Evolutionary conservation across 2,329 filamentous ascomycete genomes (phyloP).

Genomic region (Magnaporthiopsis rhizophila): DNA sequence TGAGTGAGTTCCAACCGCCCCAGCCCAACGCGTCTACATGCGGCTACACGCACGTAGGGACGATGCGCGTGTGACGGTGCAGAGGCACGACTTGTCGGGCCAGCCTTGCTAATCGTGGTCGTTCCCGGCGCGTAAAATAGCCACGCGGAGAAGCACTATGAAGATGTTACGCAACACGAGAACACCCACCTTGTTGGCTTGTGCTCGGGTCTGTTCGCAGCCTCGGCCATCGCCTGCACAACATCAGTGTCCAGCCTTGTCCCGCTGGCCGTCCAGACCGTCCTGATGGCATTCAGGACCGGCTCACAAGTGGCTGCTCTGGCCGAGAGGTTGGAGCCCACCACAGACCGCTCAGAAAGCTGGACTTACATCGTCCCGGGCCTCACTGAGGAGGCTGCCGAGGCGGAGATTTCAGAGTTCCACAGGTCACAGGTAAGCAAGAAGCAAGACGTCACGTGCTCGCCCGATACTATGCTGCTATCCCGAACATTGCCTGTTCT

Average conservation of each 20-base stretch:
- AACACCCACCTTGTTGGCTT: constrained; percentile 53
- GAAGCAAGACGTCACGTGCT: not conserved
- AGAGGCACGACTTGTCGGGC: not conserved
- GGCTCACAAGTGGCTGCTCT: constrained; percentile 47
- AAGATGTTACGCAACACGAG: constrained; percentile 40
- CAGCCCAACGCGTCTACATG: not conserved
- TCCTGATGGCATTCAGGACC: constrained; percentile 58
- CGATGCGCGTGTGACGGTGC: no score
- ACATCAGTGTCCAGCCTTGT: constrained; percentile 54
- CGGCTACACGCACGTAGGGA: not conserved
- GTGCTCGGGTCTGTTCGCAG: constrained; percentile 64
- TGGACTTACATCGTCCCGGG: constrained; percentile 62
- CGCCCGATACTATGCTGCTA: not conserved
- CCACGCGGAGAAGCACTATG: constrained; percentile 45
- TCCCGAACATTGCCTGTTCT: not conserved
- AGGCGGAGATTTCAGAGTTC: constrained; percentile 46
- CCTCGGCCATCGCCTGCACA: constrained; percentile 56
- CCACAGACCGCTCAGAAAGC: constrained; percentile 40
- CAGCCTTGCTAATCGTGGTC: constrained; percentile 18
- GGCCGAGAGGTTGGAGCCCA: constrained; percentile 35
- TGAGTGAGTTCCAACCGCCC: constrained; percentile 38
- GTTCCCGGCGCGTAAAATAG: constrained; percentile 20
- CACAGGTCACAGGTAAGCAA: constrained; percentile 42
- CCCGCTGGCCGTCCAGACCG: constrained; percentile 53
- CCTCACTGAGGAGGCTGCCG: constrained; percentile 41